phyloP scores from a whole-genome alignment of 2,329 filamentous ascomycete species.

The Beauveria scarabaeidicola region DNA sequence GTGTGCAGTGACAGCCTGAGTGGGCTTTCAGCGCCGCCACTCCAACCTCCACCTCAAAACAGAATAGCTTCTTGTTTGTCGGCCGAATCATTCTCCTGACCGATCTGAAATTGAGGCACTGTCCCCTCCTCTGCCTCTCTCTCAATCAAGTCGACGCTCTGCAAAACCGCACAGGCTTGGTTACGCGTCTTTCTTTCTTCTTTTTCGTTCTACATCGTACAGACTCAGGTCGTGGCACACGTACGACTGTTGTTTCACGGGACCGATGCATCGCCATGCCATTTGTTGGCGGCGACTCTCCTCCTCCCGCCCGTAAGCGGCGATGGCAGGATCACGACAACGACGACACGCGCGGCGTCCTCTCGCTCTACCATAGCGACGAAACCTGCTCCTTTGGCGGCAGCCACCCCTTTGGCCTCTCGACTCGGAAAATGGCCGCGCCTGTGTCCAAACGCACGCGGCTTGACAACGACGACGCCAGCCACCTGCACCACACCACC shows the following conservation, averaged over 20 bases:
- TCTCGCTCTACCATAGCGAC: not conserved
- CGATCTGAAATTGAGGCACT: not conserved
- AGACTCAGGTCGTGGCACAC: not conserved
- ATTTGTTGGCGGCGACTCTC: conserved; percentile 8
- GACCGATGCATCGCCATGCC: conserved; percentile 8
- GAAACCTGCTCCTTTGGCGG: not conserved
- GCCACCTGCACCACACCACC: not conserved
- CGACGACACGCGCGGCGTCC: not conserved
- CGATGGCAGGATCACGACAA: conserved; percentile 7
- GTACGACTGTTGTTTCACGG: not conserved
- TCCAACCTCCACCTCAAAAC: not conserved
- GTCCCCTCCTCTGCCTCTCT: not conserved
- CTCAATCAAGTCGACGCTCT: not conserved
- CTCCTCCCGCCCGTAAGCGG: conserved; percentile 11
- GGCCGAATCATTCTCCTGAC: conserved; percentile 6
- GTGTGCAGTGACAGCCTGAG: not conserved
- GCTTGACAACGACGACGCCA: not conserved
- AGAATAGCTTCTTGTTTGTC: not conserved
- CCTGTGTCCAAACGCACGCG: conserved; percentile 5
- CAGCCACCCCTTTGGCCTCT: not conserved
- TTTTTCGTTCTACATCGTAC: not conserved
- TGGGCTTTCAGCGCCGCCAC: not conserved
- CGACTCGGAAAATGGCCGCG: conserved; percentile 5
- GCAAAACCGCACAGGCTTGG: too few relatives aligned
- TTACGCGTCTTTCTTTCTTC: not conserved